These are phyloP conservation scores for Piper longum DNA, from an alignment of 164 flowering plant genomes.

Conservation along the genomic window DNA sequence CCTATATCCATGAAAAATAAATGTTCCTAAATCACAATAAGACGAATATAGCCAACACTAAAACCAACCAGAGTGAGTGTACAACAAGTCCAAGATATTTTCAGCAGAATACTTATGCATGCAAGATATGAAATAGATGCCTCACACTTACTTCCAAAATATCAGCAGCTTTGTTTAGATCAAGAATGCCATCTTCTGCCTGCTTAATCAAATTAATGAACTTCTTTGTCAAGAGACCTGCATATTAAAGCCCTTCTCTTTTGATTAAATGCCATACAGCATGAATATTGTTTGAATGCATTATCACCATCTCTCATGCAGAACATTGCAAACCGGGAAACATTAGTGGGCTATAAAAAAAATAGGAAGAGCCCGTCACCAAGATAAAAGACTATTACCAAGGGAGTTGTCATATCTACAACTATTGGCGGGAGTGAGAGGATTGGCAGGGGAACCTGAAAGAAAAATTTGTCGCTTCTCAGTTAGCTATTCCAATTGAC, in stretches of 20 bases:
- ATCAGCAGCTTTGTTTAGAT: conserved; percentile 77
- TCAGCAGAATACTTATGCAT: no score
- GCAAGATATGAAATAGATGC: background rate
- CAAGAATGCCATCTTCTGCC: conserved; percentile 78
- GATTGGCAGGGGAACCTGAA: conserved; percentile 48
- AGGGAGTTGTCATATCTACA: conserved; percentile 89
- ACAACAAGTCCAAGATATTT: background rate
- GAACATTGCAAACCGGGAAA: no score
- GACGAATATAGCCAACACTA: background rate
- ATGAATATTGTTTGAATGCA: background rate
- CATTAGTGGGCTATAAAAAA: no score
- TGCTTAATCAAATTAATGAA: conserved; percentile 68
- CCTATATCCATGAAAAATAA: conserved; percentile 30
- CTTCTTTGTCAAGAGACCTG: conserved; percentile 84
- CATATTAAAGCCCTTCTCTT: background rate
- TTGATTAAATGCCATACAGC: background rate
- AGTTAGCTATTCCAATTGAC: background rate
- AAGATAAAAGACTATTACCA: conserved; percentile 25
- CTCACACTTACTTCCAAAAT: conserved; percentile 43
- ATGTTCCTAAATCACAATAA: background rate
- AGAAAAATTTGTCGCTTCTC: background rate
- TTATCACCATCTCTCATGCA: no score
- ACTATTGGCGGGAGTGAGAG: conserved; percentile 49
- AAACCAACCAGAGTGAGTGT: background rate
- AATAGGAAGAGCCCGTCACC: background rate